Conservation (phyloP, 495 filamentous ascomycete species). For the Pseudevernia furfuracea region DNA sequence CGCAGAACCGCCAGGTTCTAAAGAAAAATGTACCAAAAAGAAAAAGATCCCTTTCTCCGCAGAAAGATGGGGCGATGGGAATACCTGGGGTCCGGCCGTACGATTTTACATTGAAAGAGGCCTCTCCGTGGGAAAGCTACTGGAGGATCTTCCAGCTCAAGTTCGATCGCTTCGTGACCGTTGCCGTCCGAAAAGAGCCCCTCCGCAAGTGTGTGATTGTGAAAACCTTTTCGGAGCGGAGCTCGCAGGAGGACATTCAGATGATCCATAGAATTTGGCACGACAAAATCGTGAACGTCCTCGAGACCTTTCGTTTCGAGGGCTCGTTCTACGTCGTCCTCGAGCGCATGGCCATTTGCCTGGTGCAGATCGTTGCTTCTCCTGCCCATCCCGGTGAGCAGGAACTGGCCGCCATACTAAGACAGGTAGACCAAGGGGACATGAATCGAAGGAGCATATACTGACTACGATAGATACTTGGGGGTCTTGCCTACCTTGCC, state of each 20-base stretch:
- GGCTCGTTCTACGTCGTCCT: constrained; percentile 22
- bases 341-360: constrained; percentile 25
- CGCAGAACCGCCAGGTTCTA: too few species aligned
- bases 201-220: neutral
- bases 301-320: constrained; percentile 22
- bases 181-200: neutral
- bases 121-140: neutral
- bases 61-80: neutral
- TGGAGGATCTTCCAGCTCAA: neutral
- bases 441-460: neutral
- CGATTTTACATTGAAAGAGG: neutral
- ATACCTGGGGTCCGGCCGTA: neutral
- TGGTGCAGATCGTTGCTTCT: constrained; percentile 25
- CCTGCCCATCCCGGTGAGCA: constrained; percentile 24
- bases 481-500: neutral
- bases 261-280: constrained; percentile 12
- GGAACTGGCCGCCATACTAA: constrained; percentile 28
- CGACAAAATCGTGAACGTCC: constrained; percentile 19
- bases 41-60: neutral
- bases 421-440: constrained; percentile 24
- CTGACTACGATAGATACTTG: neutral
- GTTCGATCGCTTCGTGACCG: neutral
- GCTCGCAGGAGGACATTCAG: neutral
- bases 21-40: neutral
- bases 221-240: neutral